Evolutionary conservation across 2,329 filamentous ascomycete genomes (phyloP), one percentile per base, ranked within the genome.

Genomic region (Fusarium multiceps): DNA sequence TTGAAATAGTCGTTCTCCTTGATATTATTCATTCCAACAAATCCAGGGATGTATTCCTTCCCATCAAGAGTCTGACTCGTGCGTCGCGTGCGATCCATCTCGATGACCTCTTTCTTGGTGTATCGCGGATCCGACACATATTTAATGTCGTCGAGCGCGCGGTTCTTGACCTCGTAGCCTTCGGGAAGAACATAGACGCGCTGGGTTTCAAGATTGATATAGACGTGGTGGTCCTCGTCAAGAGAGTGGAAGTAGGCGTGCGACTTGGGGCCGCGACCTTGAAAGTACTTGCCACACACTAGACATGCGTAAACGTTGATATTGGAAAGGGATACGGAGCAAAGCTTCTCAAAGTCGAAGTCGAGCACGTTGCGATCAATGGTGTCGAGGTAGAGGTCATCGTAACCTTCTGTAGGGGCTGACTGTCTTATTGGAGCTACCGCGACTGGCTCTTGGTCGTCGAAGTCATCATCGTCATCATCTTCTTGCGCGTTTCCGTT

Each of bases 1-100:
- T 99, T 99, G 77, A 98, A 87, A 82, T 99, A 99, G 83, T 99
- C 96, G 82, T 99, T 99, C 62, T 96, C 93, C 81, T 99, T 99
- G 86, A 99, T 98, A 82, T 99, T 99, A 86, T 99, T 99, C 93
- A 99, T 97, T 72, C 96, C 96, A 66, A 99, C 93, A 78, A 94
- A 99, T 8, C 96, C 95, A 21, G 96, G 96, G 71, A 91, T 91
- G 81, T 99, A 99, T 78, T 92, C 89, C 80, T 92, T 93, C 68
- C 93, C 93, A 51, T 86, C 85, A 43, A 98, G 86, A 75, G 97
- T 95, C 87, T 91, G 94, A 46, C 89, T 88, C 20, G 83, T 74
- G 34, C 72, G 85, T 76, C 86, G 85, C 55, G 84, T 83, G 55
- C 89, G 88, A 81, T 98, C 96, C 71, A 98, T 83, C 74, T 89